phyloP scores from a whole-genome alignment of 2,329 filamentous ascomycete genomes.

The Phialocephala sp. region DNA sequence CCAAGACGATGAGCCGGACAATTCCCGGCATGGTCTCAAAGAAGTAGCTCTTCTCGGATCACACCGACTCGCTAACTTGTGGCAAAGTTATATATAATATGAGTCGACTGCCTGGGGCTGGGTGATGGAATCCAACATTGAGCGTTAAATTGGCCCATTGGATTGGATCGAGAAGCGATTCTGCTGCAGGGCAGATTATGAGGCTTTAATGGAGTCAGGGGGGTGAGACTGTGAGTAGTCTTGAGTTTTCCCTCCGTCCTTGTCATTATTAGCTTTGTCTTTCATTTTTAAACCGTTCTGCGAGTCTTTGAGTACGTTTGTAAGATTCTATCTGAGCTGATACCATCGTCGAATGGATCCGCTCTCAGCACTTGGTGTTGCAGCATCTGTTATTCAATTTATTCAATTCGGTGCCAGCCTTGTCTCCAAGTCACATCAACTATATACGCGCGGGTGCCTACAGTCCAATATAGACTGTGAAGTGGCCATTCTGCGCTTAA shows the following conservation, averaged over 20 bases:
- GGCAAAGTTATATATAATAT: too few species aligned
- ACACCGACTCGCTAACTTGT: background rate
- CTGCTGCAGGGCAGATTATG: conserved; percentile 5
- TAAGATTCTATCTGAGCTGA: background rate
- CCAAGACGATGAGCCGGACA: background rate
- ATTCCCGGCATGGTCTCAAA: background rate
- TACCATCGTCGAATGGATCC: background rate
- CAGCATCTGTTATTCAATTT: conserved; percentile 13
- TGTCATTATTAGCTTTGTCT: background rate
- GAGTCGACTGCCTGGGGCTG: background rate
- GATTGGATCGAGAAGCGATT: conserved; percentile 14
- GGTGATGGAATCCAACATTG: background rate
- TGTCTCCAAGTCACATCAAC: conserved; percentile 18
- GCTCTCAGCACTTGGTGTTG: conserved; percentile 12
- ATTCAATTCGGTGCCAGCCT: conserved; percentile 15
- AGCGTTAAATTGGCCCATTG: background rate
- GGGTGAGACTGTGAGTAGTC: background rate
- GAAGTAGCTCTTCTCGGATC: background rate
- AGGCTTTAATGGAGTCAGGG: background rate
- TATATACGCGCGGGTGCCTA: conserved; percentile 8
- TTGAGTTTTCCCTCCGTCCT: background rate
- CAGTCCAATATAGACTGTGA: conserved; percentile 9
- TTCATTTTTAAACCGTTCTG: background rate
- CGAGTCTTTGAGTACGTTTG: too few species aligned
- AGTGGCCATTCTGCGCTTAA: conserved; percentile 5